Evolutionary conservation across 1,284 basidiomycete genomes (phyloP), one percentile per base, ranked within the genome.

Genomic region (Coniferiporia sulphurascens): DNA sequence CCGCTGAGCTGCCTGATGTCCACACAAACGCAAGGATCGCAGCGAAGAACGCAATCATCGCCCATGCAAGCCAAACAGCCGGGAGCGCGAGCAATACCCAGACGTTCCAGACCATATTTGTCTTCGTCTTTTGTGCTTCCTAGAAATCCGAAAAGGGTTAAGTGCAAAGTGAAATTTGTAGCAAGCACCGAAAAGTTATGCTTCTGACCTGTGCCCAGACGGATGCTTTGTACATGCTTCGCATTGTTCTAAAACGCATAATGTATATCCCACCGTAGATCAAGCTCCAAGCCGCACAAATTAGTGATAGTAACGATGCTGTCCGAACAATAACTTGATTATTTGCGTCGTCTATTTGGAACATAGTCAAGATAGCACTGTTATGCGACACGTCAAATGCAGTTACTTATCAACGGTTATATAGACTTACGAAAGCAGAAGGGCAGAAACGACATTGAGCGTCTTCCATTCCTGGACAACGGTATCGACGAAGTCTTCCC

Each of bases 21-120:
- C 88, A 91, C 45, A 89, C 82, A 65, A 82, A 91, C 3, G 83
- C 78, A 17, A 89, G 74, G 63, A 91, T 86, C n/a, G 85, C 75
- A 3, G 78, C 70, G 63, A 86, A 72, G 71, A 91, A 91, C 52
- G 83, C 75, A 15, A 88, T 73, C 79, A 91, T 85, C 0, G 87
- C 84, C 87, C 88, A 91, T 15, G 86, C 79, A 62, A 91, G 80
- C 83, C 86, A 91, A 13, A 90, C 74, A 0, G 79, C 83, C 0
- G 89, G 89, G 73, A 88, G 84, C 0, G 86, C 82, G 13, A 91
- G 74, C 8, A 91, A 66, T 0, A 90, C 85, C 89, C 89, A 91
- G 12, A 89, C 85, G 63, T 91, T 91, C 89, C 89, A 91, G 70
- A 81, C 77, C 21, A 91, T 82, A 8, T 78, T 71, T 0, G 87